Percentiles rank a stretch among this genome's conserved stretches.
phyloP scores from a whole-genome alignment of 108 stramenopile species.

The Poteriospumella lacustris region DNA sequence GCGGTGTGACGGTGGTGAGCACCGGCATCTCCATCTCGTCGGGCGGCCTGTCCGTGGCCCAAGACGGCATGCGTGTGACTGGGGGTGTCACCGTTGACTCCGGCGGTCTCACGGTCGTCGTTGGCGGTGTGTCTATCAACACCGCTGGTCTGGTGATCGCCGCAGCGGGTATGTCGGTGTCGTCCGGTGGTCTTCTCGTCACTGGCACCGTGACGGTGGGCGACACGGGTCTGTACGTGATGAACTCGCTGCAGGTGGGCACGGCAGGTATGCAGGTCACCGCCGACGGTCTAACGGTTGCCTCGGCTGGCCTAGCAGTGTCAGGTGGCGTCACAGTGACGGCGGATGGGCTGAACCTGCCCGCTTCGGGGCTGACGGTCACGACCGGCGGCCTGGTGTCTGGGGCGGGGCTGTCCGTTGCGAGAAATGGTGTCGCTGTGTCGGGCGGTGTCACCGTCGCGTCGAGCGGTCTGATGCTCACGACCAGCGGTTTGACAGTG shows the following conservation, averaged over 20 bases:
- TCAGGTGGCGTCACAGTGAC: neutral
- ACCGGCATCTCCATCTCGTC: too few relatives aligned
- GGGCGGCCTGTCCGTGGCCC: neutral
- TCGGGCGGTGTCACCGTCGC: neutral
- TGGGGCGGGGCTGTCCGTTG: neutral
- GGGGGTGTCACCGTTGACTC: neutral
- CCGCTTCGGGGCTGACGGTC: too few relatives aligned
- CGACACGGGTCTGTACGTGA: neutral
- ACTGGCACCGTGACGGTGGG: constrained; percentile 6
- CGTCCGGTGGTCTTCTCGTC: neutral
- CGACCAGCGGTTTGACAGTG: too few relatives aligned
- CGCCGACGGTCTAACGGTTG: neutral
- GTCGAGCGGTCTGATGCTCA: neutral
- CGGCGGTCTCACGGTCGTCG: neutral
- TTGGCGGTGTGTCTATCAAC: neutral
- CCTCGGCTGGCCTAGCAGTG: constrained; percentile 5
- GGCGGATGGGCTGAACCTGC: too few relatives aligned
- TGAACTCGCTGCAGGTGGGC: neutral
- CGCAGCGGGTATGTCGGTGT: neutral
- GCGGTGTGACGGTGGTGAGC: neutral
- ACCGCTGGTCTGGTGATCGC: neutral
- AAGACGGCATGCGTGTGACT: neutral
- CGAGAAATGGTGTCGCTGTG: neutral
- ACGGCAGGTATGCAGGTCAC: neutral
- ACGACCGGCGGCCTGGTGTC: too few relatives aligned